Evolutionary conservation across 805 yeast genomes (phyloP), one percentile per base, ranked within the genome.

Genomic region (Barnettozyma wickerhamii): DNA sequence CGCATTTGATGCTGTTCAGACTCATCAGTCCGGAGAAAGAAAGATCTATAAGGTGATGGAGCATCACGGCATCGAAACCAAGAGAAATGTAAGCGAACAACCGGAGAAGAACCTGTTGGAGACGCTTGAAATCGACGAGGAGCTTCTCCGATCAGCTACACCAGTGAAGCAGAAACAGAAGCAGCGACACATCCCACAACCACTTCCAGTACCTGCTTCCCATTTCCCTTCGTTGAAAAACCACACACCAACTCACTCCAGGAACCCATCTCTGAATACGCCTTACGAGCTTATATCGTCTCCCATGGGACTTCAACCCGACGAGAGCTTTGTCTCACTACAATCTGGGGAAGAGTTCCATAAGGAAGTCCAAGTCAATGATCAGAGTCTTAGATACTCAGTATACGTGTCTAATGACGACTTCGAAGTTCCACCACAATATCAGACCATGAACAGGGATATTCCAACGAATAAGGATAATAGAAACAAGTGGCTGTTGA

Each of bases 351-450:
- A 26, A 19, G 38, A 27, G 7, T 19, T n/a, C 10, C 19, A 31
- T 13, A 18, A 26, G 10, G 29, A 30, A 24, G 38, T 39, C 7
- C 30, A 36, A 24, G 29, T 37, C 17, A 33, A 19, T 19, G 41
- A 39, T 19, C 21, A 33, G 7, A 19, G 19, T 10, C 18, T 23
- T 13, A 28, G 45, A 15, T 45, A 42, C 19, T 37, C 43, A 5
- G 40, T 45, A 3, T 42, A 45, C 30, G 40, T 45, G 10, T 45
- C 48, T 6, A 42, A 42, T 29, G 45, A 45, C 6, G 48, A 45
- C 23, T 42, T 29, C 23, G 46, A 45, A 13, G 23, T 42, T 3
- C 46, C 46, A 12, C 39, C 33, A 13, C 13, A 31, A 9, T 42
- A 35, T 26, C 45, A 42, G 15, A 13, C 10, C 10, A 9, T n/a